Conservation (phyloP, 2,329 filamentous ascomycete species). For the Aotearoamyces nothofagi region DNA sequence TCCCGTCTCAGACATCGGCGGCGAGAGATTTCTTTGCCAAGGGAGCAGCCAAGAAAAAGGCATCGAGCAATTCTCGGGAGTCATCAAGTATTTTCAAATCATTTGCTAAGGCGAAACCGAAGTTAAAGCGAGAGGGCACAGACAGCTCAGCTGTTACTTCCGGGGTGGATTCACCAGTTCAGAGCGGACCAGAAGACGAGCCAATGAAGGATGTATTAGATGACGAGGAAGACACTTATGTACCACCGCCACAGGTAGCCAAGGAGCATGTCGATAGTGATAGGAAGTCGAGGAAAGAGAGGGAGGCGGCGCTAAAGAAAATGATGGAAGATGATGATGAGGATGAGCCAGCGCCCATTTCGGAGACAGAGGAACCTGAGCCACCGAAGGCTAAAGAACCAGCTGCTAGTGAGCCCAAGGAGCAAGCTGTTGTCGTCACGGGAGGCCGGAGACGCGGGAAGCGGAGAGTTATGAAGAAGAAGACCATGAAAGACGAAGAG, state of each 20-base stretch:
- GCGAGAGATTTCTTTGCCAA: slow-evolving; percentile 24
- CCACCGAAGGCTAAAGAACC: neutral
- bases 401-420: slow-evolving; percentile 6
- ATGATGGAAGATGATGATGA: slow-evolving; percentile 68
- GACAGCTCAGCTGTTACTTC: slow-evolving; percentile 19
- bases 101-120: slow-evolving; percentile 57
- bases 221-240: slow-evolving; percentile 35
- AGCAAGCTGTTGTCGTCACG: slow-evolving; percentile 24
- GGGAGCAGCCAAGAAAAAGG: slow-evolving; percentile 9
- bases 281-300: slow-evolving; percentile 37
- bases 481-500: slow-evolving; percentile 72
- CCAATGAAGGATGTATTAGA: slow-evolving; percentile 40
- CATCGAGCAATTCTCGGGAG: slow-evolving; percentile 19
- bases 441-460: slow-evolving; percentile 49
- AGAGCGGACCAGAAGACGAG: slow-evolving; percentile 31
- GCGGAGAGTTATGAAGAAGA: slow-evolving; percentile 75
- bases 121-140: slow-evolving; percentile 27
- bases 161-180: slow-evolving; percentile 21
- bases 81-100: slow-evolving; percentile 59
- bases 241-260: slow-evolving; percentile 23
- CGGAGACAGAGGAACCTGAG: slow-evolving; percentile 29
- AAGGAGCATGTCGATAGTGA: slow-evolving; percentile 16
- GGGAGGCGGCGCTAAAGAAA: slow-evolving; percentile 48
- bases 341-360: slow-evolving; percentile 16
- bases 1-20: slow-evolving; percentile 13